Evolutionary conservation across 139 green algal genomes (phyloP).

Genomic region (Tetradesmus obliquus): DNA sequence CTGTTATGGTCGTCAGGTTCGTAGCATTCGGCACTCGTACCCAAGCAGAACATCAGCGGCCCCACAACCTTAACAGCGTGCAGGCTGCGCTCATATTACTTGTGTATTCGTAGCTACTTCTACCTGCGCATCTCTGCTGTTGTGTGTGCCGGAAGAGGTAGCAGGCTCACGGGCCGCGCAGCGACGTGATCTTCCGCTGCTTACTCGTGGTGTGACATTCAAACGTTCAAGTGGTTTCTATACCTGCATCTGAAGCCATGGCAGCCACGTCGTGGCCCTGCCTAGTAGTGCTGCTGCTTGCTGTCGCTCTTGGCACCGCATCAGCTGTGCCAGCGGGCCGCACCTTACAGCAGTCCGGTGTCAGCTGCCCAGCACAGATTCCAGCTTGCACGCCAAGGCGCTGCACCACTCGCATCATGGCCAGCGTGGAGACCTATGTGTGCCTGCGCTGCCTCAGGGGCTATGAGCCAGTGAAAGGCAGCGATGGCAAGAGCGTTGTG

Average conservation of each 20-base stretch:
- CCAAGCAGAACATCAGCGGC: neutral
- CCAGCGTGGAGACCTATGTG: neutral
- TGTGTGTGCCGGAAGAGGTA: too few relatives aligned
- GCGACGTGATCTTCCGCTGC: too few relatives aligned
- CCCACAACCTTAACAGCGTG: neutral
- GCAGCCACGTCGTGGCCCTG: neutral
- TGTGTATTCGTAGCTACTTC: too few relatives aligned
- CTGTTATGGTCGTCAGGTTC: neutral
- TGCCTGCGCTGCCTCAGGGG: slow-evolving; percentile 1
- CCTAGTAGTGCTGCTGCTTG: neutral
- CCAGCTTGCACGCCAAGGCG: neutral
- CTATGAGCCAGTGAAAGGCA: neutral
- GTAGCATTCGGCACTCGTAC: neutral
- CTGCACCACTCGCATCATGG: neutral
- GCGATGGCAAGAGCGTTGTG: neutral
- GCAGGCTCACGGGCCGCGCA: too few relatives aligned
- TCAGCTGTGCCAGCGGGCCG: neutral
- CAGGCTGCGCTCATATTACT: too few relatives aligned
- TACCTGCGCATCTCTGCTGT: too few relatives aligned
- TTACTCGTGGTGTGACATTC: too few relatives aligned
- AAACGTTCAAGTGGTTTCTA: too few relatives aligned
- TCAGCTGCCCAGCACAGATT: neutral
- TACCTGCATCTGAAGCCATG: neutral
- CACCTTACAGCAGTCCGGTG: neutral
- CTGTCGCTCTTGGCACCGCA: neutral